phyloP scores from a whole-genome alignment of 2,329 filamentous ascomycete species.

The Neophaeococcomyces aloes region DNA sequence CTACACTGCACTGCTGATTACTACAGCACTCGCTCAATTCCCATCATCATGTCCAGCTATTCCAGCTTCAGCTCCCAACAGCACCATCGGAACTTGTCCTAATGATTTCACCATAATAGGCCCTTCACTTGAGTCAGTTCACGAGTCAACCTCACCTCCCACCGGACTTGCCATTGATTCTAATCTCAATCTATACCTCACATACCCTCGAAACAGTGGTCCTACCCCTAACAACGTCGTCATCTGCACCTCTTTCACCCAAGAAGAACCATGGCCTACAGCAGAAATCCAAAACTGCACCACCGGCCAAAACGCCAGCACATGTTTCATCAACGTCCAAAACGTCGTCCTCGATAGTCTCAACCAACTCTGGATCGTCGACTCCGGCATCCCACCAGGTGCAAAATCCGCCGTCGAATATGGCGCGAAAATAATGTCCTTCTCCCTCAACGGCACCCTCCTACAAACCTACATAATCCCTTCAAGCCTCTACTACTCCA shows the following conservation, averaged over 20 bases:
- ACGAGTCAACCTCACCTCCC: conserved; percentile 29
- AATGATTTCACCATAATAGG: conserved; percentile 31
- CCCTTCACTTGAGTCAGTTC: conserved; percentile 27
- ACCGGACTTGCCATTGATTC: conserved; percentile 33
- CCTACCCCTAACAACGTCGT: conserved; percentile 31
- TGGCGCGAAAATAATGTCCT: conserved; percentile 36
- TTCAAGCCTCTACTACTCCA: conserved; percentile 25
- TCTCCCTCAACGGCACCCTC: conserved; percentile 27
- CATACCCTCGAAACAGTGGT: conserved; percentile 33
- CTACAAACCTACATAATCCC: conserved; percentile 32
- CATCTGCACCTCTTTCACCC: conserved; percentile 29
- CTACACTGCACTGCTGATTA: neutral
- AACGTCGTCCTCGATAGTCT: conserved; percentile 34
- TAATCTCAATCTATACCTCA: conserved; percentile 31
- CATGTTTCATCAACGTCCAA: conserved; percentile 38
- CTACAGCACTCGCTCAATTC: conserved; percentile 3
- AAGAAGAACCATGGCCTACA: conserved; percentile 32
- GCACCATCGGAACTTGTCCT: conserved; percentile 7
- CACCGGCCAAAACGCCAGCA: conserved; percentile 32
- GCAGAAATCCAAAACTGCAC: conserved; percentile 34
- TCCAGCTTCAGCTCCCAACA: conserved; percentile 1
- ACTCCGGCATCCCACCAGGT: conserved; percentile 30
- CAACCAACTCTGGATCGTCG: conserved; percentile 33
- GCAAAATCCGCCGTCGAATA: conserved; percentile 23
- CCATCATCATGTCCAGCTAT: conserved; percentile 8